Evolutionary conservation across 495 filamentous ascomycete genomes (phyloP), one percentile per base, ranked within the genome.

Genomic region (Lophiotrema nucula): DNA sequence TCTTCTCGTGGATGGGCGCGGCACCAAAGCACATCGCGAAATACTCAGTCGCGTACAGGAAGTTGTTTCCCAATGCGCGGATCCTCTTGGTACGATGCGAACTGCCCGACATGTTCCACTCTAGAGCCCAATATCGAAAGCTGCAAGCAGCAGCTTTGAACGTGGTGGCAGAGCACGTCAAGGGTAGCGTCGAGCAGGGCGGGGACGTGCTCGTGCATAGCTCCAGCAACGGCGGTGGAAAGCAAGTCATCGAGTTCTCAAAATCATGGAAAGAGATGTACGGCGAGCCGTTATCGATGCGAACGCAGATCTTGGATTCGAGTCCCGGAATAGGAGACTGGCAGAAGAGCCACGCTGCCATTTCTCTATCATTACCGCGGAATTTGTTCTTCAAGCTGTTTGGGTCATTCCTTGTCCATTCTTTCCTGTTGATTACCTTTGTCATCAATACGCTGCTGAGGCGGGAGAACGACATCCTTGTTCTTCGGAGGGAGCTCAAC

Each of bases 21-120:
- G 65, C 61, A 6, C 46, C 56, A 8, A 69, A 69, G 43, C 67
- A 73, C 57, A 69, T 74, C 16, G 57, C 64, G 11, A 73, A 70
- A 43, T 74, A 73, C 54, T 62, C 60, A 3, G 31, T 46, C 15
- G 22, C 56, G 4, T 69, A 71, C 58, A 53, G 48, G 12, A 21
- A 24, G 4, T 58, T 69, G 3, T 66, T 63, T 31, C 71, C 71
- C 3, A 35, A 31, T 12, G 59, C 69, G 5, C 53, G 47, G 3
- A 69, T 72, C 46, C 51, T 73, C 11, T 56, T 73, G 8, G 39
- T 74, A 25, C 46, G 67, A 22, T 51, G 53, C 28, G 21, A 51
- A 15, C 24, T 58, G 1, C 22, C 42, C 12, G 58, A 60, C 24
- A 53, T 58, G 10, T 53, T 53, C 23, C 31, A 43, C 31, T 23